Conservation (phyloP, 73 alveolate species). For the Blepharisma japonicum region DNA sequence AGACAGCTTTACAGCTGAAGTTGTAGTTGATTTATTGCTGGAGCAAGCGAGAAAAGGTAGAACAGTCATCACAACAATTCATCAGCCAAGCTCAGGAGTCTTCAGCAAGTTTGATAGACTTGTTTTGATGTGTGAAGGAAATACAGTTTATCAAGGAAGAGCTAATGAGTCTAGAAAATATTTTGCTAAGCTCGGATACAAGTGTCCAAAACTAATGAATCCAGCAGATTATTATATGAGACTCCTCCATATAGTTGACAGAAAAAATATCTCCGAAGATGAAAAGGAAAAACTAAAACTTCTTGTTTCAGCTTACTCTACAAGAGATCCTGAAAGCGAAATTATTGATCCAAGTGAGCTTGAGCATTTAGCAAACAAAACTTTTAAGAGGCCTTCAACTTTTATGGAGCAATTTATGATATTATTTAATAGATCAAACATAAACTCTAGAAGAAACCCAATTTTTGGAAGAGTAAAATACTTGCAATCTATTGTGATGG, state of each 20-base stretch:
- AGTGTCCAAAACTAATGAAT: conserved; percentile 50
- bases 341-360: neutral
- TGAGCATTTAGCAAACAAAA: neutral
- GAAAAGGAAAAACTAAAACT: neutral
- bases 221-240: conserved; percentile 40
- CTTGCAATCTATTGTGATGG: neutral
- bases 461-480: neutral
- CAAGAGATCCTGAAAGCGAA: neutral
- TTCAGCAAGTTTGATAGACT: conserved; percentile 56
- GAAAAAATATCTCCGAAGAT: neutral
- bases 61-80: conserved; percentile 62
- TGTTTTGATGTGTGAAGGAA: conserved; percentile 53
- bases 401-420: neutral
- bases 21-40: conserved; percentile 38
- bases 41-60: conserved; percentile 46
- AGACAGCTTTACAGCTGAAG: conserved; percentile 56
- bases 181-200: conserved; percentile 41
- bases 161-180: conserved; percentile 41
- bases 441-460: neutral
- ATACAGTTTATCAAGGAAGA: conserved; percentile 56
- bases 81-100: conserved; percentile 65
- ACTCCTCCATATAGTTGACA: neutral
- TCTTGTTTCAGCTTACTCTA: neutral
- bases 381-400: neutral
- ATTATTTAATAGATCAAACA: neutral